A percentile compares a stretch with the other conserved stretches of the same genome.
Conservation (phyloP, 441 rosid species). For the Populus tomentosa region DNA sequence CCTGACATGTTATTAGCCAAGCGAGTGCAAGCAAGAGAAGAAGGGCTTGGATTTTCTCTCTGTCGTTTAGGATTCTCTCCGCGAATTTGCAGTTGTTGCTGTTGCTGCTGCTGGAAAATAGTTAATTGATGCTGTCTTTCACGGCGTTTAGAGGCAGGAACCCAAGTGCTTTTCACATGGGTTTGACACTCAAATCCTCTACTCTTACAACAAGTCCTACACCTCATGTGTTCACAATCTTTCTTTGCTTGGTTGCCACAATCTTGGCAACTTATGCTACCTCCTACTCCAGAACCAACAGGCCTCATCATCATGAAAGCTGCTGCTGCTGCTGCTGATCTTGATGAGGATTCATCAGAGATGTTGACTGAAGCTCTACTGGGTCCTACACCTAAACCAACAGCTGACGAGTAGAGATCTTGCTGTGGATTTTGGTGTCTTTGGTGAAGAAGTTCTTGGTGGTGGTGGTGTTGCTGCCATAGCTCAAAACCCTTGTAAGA, state of each 20-base stretch:
- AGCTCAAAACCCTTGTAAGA: constrained; percentile 54
- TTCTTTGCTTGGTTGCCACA: constrained; percentile 85
- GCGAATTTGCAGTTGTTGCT: constrained; percentile 24
- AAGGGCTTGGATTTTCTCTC: constrained; percentile 45
- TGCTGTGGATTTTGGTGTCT: constrained; percentile 44
- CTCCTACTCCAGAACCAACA: constrained; percentile 27
- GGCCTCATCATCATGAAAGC: constrained; percentile 48
- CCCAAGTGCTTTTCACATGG: constrained; percentile 94
- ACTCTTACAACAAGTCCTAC: constrained; percentile 91
- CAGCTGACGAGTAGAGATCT: constrained; percentile 74
- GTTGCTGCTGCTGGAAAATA: constrained; percentile 27
- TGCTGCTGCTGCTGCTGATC: constrained; percentile 54
- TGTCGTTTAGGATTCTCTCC: constrained; percentile 50
- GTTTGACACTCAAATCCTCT: constrained; percentile 84
- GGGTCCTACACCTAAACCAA: constrained; percentile 68
- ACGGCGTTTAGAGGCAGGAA: constrained; percentile 80
- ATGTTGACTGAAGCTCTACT: constrained; percentile 44
- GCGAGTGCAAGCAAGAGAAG: constrained; percentile 53
- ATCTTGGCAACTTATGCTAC: constrained; percentile 68
- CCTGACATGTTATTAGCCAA: constrained; percentile 42
- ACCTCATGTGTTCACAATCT: constrained; percentile 75
- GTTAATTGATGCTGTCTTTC: constrained; percentile 61
- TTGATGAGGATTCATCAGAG: constrained; percentile 44
- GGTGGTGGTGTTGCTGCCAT: constrained; percentile 55
- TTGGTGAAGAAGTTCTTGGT: constrained; percentile 47